Evolutionary conservation across 2,329 filamentous ascomycete genomes (phyloP).

Genomic region (Venturia oleaginea): DNA sequence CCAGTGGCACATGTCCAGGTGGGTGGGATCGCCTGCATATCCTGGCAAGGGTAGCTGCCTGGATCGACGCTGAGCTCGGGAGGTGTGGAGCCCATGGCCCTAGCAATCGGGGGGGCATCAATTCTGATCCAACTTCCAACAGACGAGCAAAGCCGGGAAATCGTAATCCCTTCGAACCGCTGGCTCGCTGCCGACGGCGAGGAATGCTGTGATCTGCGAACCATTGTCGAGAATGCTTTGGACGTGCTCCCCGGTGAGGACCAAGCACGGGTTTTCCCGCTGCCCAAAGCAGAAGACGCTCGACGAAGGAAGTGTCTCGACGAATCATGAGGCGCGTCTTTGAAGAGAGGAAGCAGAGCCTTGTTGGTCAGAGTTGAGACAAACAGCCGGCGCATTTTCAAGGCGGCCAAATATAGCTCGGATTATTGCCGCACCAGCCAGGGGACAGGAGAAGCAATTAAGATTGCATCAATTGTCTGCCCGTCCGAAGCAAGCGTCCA

Average conservation of each 20-base stretch:
- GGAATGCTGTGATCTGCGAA: background rate
- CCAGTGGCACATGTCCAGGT: background rate
- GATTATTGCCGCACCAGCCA: background rate
- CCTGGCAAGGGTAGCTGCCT: background rate
- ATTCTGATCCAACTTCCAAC: background rate
- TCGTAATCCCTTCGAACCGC: background rate
- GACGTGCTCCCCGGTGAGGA: background rate
- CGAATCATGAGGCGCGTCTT: background rate
- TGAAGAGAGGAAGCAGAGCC: background rate
- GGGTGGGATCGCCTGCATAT: conserved; percentile 2
- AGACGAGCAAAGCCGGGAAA: background rate
- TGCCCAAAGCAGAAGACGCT: conserved; percentile 1
- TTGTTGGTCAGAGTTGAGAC: background rate
- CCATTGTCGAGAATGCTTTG: background rate
- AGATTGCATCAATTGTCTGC: background rate
- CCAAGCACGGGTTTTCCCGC: background rate
- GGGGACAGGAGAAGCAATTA: conserved; percentile 3
- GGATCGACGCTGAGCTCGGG: background rate
- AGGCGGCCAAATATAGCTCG: conserved; percentile 6
- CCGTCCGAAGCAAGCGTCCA: background rate
- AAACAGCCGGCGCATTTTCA: conserved; percentile 6
- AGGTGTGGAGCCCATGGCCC: background rate
- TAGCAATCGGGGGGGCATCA: conserved; percentile 1
- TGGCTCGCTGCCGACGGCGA: too few relatives aligned
- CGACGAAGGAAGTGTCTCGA: background rate